phyloP scores from a whole-genome alignment of 306 rosid genomes.

The Vigna mungo region DNA sequence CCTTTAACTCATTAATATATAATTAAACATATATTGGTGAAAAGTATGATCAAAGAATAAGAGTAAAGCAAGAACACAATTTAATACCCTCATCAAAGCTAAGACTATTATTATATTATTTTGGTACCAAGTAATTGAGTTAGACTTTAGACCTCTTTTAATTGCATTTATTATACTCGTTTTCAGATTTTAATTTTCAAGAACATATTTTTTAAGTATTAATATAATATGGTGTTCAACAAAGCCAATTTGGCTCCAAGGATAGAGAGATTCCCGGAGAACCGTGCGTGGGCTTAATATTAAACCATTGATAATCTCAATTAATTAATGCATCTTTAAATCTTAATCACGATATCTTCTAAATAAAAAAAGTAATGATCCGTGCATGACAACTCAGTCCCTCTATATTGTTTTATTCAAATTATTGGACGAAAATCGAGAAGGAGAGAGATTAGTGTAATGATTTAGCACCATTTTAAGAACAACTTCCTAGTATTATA shows the following conservation, averaged over 20 bases:
- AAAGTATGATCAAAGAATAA: too few relatives aligned
- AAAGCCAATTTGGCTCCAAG: constrained; percentile 53
- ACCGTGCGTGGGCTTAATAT: constrained; percentile 86
- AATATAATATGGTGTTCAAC: constrained; percentile 20
- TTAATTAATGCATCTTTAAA: constrained; percentile 47
- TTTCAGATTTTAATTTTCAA: background rate
- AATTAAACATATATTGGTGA: too few relatives aligned
- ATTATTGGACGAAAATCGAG: constrained; percentile 25
- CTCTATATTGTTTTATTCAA: constrained; percentile 21
- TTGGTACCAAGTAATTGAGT: constrained; percentile 31
- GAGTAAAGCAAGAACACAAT: background rate
- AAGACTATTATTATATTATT: constrained; percentile 26
- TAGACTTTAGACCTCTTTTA: background rate
- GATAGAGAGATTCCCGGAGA: constrained; percentile 88
- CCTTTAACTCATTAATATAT: constrained; percentile 21
- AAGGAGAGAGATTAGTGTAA: background rate
- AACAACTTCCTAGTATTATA: background rate
- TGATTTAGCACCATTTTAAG: constrained; percentile 21
- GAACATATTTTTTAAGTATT: background rate
- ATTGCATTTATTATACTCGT: background rate
- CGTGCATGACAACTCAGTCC: constrained; percentile 71
- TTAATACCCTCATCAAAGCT: constrained; percentile 39
- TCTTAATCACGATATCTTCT: constrained; percentile 60
- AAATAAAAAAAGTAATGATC: constrained; percentile 45
- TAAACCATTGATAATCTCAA: constrained; percentile 39